Evolutionary conservation across 2,329 filamentous ascomycete species (phyloP).

Genomic region (Colletotrichum sp.): DNA sequence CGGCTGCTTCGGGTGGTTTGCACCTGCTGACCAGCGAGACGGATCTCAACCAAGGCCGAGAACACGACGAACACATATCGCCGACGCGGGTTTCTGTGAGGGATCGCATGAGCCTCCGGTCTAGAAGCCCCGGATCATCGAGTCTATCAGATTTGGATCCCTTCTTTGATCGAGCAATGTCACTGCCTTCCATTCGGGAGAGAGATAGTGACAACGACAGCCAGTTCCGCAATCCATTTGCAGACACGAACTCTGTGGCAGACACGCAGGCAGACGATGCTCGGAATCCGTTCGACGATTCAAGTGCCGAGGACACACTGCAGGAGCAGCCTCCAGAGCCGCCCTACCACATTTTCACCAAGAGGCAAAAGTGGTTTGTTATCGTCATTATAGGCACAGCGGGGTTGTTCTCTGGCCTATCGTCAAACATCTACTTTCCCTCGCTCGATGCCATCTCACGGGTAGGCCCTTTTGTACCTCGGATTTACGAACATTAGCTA

Average conservation of each 20-base stretch:
- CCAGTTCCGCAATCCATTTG: neutral
- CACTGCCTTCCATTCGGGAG: neutral
- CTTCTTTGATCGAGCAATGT: neutral
- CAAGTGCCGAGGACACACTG: neutral
- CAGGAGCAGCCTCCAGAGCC: neutral
- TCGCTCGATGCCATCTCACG: slow-evolving; percentile 42
- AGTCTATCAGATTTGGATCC: neutral
- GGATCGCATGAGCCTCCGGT: neutral
- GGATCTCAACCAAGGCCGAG: neutral
- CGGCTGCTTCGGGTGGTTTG: neutral
- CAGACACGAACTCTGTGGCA: neutral
- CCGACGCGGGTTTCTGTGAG: neutral
- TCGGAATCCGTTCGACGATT: neutral
- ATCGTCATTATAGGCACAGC: slow-evolving; percentile 54
- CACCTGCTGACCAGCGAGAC: neutral
- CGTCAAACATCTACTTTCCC: slow-evolving; percentile 57
- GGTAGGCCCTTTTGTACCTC: slow-evolving; percentile 19
- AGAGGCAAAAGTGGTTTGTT: slow-evolving; percentile 47
- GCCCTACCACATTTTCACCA: slow-evolving; percentile 39
- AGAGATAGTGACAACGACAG: neutral
- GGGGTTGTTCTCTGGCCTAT: slow-evolving; percentile 57
- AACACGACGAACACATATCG: neutral
- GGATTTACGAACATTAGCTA: neutral
- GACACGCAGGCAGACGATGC: neutral
- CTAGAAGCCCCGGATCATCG: neutral